These are phyloP conservation scores for Macadamia tetraphylla DNA, from an alignment of 164 flowering plant genomes.

Conservation along the genomic window DNA sequence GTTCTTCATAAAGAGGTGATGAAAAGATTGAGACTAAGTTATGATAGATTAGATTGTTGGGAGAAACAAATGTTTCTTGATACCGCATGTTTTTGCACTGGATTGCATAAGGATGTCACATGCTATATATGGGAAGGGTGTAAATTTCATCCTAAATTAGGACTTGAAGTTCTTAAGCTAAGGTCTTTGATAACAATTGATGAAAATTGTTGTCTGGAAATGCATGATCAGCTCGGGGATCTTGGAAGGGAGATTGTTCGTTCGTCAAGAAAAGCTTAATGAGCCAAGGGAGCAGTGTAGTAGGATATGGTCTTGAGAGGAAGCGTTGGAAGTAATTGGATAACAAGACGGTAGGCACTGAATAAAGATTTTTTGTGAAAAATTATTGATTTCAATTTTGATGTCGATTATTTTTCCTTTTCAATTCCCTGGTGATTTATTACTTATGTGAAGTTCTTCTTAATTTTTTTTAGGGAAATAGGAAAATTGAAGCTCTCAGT, in stretches of 20 bases:
- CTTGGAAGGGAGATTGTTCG: no score
- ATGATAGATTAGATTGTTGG: slow-evolving; percentile 29
- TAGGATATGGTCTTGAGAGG: slow-evolving; percentile 38
- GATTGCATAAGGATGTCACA: slow-evolving; percentile 24
- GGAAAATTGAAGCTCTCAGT: no score
- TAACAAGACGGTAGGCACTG: no score
- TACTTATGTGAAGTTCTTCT: no score
- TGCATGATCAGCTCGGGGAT: slow-evolving; percentile 23
- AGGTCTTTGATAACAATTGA: slow-evolving; percentile 37
- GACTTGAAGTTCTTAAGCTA: slow-evolving; percentile 20
- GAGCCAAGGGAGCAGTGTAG: slow-evolving; percentile 40
- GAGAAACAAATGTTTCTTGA: no score
- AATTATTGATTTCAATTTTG: no score
- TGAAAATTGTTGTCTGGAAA: slow-evolving; percentile 12
- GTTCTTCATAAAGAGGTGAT: slow-evolving; percentile 25
- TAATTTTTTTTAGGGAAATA: no score
- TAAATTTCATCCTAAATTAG: slow-evolving; percentile 23
- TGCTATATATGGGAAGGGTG: slow-evolving; percentile 32
- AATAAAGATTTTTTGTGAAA: no score
- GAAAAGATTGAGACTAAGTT: slow-evolving; percentile 36
- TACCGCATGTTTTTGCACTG: slow-evolving; percentile 6
- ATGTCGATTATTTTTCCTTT: no score
- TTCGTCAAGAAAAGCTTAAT: slow-evolving; percentile 9
- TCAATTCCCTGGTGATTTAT: no score
- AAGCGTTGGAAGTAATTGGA: slow-evolving; percentile 26